These are phyloP conservation scores for Cercophora newfieldiana DNA, from an alignment of 495 filamentous ascomycete species.

Conservation along the genomic window DNA sequence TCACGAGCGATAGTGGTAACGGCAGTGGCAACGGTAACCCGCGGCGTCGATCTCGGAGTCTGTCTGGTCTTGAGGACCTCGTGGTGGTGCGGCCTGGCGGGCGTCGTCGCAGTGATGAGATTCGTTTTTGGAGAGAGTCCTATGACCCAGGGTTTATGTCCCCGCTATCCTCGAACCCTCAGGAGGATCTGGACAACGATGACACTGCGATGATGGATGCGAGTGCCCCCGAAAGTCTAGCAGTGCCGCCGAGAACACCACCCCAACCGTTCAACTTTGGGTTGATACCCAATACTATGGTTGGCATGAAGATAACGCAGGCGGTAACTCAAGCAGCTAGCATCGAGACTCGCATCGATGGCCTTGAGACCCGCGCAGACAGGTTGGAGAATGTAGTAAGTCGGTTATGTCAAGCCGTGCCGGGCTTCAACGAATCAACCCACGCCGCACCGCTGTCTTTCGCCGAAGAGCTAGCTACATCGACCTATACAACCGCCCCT, in stretches of 20 bases:
- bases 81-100: conserved; percentile 25
- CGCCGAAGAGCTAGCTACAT: not conserved
- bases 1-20: conserved; percentile 47
- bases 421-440: conserved; percentile 35
- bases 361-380: conserved; percentile 47
- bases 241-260: conserved; percentile 39
- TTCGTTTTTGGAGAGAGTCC: conserved; percentile 58
- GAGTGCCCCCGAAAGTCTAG: conserved; percentile 34
- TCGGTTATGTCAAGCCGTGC: conserved; percentile 44
- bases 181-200: conserved; percentile 40
- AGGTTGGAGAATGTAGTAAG: conserved; percentile 50
- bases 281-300: conserved; percentile 42
- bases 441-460: not conserved
- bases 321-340: conserved; percentile 53
- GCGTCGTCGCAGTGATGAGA: conserved; percentile 57
- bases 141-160: conserved; percentile 49
- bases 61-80: conserved; percentile 51
- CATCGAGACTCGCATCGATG: conserved; percentile 49
- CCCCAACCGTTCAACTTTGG: conserved; percentile 57
- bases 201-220: conserved; percentile 38
- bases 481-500: conserved; percentile 30
- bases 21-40: conserved; percentile 17
- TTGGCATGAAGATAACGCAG: conserved; percentile 56
- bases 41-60: conserved; percentile 53
- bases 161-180: conserved; percentile 48